A percentile compares a stretch with the other conserved stretches of the same genome.
phyloP scores from a whole-genome alignment of 2,329 filamentous ascomycete species.

The Hysterium pulicare region DNA sequence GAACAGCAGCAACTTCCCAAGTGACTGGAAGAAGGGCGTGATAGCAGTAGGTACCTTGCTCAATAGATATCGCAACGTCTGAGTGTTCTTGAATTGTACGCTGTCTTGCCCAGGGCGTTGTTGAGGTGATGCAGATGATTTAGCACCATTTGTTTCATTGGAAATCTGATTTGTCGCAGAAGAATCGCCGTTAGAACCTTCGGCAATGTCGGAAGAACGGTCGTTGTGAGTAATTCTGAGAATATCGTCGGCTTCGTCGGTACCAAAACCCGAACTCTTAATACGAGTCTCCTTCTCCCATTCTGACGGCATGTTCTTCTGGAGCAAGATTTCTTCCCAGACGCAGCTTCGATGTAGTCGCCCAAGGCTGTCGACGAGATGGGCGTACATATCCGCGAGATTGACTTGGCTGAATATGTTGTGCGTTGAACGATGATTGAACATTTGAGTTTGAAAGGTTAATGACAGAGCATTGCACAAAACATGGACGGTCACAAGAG shows the following conservation, averaged over 20 bases:
- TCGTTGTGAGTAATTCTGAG: conserved; percentile 31
- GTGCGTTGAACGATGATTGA: conserved; percentile 60
- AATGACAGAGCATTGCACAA: conserved; percentile 72
- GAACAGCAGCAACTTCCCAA: conserved; percentile 77
- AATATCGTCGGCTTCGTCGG: conserved; percentile 39
- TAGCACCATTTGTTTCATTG: conserved; percentile 8
- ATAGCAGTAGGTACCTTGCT: conserved; percentile 75
- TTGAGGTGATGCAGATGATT: conserved; percentile 4
- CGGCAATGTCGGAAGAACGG: conserved; percentile 11
- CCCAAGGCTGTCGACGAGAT: conserved; percentile 72
- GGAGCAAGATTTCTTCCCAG: conserved; percentile 78
- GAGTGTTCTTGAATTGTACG: conserved; percentile 68
- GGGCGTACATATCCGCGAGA: conserved; percentile 76
- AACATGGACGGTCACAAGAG: conserved; percentile 71
- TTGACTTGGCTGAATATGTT: conserved; percentile 73
- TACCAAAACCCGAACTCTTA: conserved; percentile 37
- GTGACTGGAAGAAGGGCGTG: conserved; percentile 79
- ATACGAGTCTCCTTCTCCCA: conserved; percentile 54
- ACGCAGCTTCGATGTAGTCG: conserved; percentile 74
- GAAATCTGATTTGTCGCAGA: conserved; percentile 7
- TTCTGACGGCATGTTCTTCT: conserved; percentile 67
- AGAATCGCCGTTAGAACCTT: conserved; percentile 13
- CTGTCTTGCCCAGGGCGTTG: conserved; percentile 21
- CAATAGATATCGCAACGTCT: conserved; percentile 71
- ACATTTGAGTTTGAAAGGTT: conserved; percentile 64